Conservation (phyloP, 2,329 filamentous ascomycete species). For the Paraconiothyrium sp. region DNA sequence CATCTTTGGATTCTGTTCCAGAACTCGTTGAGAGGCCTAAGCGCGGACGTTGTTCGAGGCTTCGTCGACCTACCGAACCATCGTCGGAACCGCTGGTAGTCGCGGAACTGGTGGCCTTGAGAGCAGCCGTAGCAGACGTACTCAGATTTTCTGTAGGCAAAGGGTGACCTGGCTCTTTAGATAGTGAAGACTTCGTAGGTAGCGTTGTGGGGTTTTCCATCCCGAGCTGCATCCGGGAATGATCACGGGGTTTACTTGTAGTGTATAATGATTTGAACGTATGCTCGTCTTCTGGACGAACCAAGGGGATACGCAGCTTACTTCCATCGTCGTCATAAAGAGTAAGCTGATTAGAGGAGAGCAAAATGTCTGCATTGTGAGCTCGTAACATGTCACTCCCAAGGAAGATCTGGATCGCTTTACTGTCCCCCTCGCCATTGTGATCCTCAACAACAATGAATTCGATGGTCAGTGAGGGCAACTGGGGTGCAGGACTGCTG, state of each 20-base stretch:
- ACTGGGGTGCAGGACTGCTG: conserved; percentile 75
- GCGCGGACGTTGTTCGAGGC: conserved; percentile 43
- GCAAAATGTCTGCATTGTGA: conserved; percentile 88
- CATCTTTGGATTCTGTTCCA: conserved; percentile 34
- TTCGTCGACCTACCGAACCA: conserved; percentile 37
- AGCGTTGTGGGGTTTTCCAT: conserved; percentile 13
- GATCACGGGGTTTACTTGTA: conserved; percentile 45
- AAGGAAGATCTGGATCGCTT: conserved; percentile 83
- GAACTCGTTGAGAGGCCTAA: conserved; percentile 27
- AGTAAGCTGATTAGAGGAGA: conserved; percentile 90
- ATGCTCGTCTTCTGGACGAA: conserved; percentile 86
- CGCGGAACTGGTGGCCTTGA: conserved; percentile 26
- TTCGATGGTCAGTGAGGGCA: conserved; percentile 81
- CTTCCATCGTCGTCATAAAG: conserved; percentile 87
- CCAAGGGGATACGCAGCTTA: conserved; percentile 89
- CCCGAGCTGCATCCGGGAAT: conserved; percentile 14
- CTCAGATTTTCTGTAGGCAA: conserved; percentile 17
- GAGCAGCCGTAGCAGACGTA: conserved; percentile 3
- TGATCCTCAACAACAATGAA: conserved; percentile 77
- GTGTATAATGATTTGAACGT: conserved; percentile 81
- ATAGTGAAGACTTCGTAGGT: conserved; percentile 13
- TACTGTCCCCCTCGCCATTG: conserved; percentile 60
- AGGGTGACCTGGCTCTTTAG: conserved; percentile 15
- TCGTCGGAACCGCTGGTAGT: conserved; percentile 40
- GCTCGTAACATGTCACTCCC: conserved; percentile 87